Evolutionary conservation across 129 eudicot species (phyloP), one percentile per base, ranked within the genome.

Genomic region (Helichrysum umbraculigerum): DNA sequence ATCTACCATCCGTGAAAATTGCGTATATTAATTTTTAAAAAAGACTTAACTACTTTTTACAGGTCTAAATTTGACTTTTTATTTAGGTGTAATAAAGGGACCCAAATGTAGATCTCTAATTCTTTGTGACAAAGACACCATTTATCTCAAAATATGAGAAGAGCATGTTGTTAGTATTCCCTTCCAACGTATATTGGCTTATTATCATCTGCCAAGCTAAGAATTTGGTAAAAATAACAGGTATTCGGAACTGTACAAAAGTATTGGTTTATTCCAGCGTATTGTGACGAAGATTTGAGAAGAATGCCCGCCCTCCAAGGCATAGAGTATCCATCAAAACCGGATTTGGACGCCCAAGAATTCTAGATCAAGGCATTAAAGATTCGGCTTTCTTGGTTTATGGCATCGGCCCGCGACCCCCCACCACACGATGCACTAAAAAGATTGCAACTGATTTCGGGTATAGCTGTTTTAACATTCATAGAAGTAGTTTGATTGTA

Each of bases 241-340:
- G 98, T 93, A 51, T 93, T 93, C 64, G 98, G 98, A 56, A 87
- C 81, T 42, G 96, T 85, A 79, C 84, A 81, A 62, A 70, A 71
- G 68, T 88, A 90, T 79, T 93, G 98, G 97, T 91, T 90, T 78
- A 70, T 88, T 81, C 98, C 98, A 37, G 81, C 87, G 22, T 93
- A 93, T 74, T 79, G 93, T 32, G 97, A 93, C 33, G 98, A 93
- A 79, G 98, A 93, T 81, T 33, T 91, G 52, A 82, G 98, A 82
- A 77, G 89, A 69, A 90, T 90, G 81, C 97, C 98, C 0, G 93
- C 92, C 37, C 96, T 93, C 74, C 96, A 93, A 76, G 98, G 98
- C 63, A 84, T 93, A 21, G 98, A 93, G 79, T 93, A 90, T 80
- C 98, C 98, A 29, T 93, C 98, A 77, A 93, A 91, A 73, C 97